Conservation (phyloP, 257 asterid species). For the Fraxinus quadrangulata region DNA sequence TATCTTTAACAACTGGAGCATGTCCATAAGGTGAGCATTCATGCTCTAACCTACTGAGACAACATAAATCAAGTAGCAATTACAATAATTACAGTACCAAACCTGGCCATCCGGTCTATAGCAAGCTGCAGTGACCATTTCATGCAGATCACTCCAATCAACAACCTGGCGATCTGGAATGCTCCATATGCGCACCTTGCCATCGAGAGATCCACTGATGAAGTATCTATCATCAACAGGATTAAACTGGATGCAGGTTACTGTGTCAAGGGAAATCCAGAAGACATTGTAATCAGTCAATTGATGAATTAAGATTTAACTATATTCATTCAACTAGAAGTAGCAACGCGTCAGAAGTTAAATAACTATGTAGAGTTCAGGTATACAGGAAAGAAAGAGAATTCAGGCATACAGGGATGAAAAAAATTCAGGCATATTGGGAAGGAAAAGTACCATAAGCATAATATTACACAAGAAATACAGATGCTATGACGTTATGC, state of each 20-base stretch:
- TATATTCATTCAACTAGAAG: conserved; percentile 21
- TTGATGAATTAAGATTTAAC: conserved; percentile 30
- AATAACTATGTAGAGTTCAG: not conserved
- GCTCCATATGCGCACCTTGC: conserved; percentile 98
- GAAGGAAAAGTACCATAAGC: not conserved
- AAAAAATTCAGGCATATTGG: not conserved
- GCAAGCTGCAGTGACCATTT: conserved; percentile 99
- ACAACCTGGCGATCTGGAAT: conserved; percentile 92
- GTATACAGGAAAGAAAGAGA: not conserved
- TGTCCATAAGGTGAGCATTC: conserved; percentile 12
- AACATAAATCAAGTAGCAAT: conserved; percentile 20
- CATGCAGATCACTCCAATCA: conserved; percentile 97
- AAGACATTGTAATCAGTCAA: conserved; percentile 31
- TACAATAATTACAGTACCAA: conserved; percentile 29
- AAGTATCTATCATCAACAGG: conserved; percentile 96
- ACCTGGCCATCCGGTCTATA: conserved; percentile 99
- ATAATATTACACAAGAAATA: not conserved
- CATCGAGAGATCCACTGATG: conserved; percentile 97
- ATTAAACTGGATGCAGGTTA: conserved; percentile 97
- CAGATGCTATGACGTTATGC: not conserved
- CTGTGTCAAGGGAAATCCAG: conserved; percentile 50
- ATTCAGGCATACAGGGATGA: not conserved
- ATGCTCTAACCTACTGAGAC: conserved; percentile 19
- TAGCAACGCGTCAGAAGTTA: conserved; percentile 19
- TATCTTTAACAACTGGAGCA: conserved; percentile 24